These are phyloP conservation scores for Candida anutae DNA, from an alignment of 1,139 yeast genomes.

Conservation along the genomic window DNA sequence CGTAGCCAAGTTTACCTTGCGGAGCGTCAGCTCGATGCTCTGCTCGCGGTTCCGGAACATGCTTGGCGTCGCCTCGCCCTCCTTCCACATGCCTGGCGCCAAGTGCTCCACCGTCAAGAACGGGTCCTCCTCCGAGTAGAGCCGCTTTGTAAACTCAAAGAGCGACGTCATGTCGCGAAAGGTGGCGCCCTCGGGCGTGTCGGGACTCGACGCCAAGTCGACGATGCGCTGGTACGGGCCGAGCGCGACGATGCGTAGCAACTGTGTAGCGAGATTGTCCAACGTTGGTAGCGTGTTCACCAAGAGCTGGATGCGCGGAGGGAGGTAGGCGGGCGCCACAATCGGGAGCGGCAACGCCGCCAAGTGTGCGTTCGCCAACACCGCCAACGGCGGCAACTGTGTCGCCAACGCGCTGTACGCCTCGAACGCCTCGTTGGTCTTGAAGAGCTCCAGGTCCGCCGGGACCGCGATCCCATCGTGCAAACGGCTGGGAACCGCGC, in stretches of 20 bases:
- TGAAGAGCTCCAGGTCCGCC: conserved; percentile 34
- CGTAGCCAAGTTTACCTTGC: conserved; percentile 83
- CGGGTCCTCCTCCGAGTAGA: conserved; percentile 62
- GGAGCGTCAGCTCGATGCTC: conserved; percentile 58
- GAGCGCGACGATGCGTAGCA: conserved; percentile 57
- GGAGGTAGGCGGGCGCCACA: conserved; percentile 47
- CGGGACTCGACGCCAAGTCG: conserved; percentile 65
- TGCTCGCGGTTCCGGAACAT: conserved; percentile 56
- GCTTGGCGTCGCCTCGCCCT: conserved; percentile 50
- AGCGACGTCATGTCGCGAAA: conserved; percentile 65
- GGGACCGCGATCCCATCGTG: conserved; percentile 25
- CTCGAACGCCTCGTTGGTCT: conserved; percentile 34
- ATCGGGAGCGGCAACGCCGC: conserved; percentile 52
- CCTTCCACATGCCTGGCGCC: conserved; percentile 62
- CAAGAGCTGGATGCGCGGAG: conserved; percentile 54
- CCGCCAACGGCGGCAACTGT: conserved; percentile 31
- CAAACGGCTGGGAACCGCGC: not conserved
- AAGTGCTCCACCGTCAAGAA: conserved; percentile 54
- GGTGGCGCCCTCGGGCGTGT: conserved; percentile 65
- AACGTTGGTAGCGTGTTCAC: conserved; percentile 63
- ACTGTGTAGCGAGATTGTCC: conserved; percentile 69
- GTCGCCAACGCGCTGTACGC: conserved; percentile 37
- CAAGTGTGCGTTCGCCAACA: conserved; percentile 44
- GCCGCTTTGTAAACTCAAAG: conserved; percentile 63
- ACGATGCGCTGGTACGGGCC: conserved; percentile 70